These are phyloP conservation scores for Fonsecaea erecta DNA, from an alignment of 2,329 filamentous ascomycete species.

Conservation along the genomic window DNA sequence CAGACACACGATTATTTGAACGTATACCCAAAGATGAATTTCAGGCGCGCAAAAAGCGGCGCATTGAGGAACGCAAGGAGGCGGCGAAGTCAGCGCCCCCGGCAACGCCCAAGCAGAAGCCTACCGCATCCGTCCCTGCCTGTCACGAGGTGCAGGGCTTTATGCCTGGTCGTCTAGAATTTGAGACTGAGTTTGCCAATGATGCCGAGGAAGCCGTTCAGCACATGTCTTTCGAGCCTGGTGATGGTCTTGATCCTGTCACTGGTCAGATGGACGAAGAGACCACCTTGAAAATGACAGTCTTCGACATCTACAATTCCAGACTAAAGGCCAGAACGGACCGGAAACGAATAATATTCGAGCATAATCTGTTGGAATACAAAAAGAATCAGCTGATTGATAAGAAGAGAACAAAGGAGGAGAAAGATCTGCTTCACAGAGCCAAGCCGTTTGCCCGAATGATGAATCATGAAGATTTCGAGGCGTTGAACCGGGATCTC, in stretches of 20 bases:
- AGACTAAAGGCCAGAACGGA: constrained; percentile 88
- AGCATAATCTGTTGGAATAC: constrained; percentile 92
- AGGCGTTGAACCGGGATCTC: constrained; percentile 80
- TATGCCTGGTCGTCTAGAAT: constrained; percentile 96
- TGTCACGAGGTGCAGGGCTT: constrained; percentile 99
- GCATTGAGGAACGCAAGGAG: constrained; percentile 91
- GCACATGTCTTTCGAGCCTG: constrained; percentile 96
- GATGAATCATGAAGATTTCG: constrained; percentile 93
- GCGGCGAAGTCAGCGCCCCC: constrained; percentile 81
- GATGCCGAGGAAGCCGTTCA: constrained; percentile 98
- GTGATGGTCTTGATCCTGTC: constrained; percentile 83
- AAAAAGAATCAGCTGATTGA: constrained; percentile 85
- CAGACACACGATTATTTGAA: constrained; percentile 77
- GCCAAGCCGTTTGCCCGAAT: constrained; percentile 95
- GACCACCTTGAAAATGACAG: constrained; percentile 95
- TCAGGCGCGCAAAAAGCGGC: constrained; percentile 85
- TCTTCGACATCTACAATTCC: constrained; percentile 98
- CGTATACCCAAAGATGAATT: constrained; percentile 89
- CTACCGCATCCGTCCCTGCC: constrained; percentile 89
- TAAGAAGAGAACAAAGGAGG: constrained; percentile 95
- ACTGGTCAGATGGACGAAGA: constrained; percentile 91
- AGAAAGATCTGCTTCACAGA: constrained; percentile 87
- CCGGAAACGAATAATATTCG: constrained; percentile 94
- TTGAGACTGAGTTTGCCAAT: constrained; percentile 96
- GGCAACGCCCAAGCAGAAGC: constrained; percentile 89